Evolutionary conservation across 192 early-diverging fungal species (phyloP), one percentile per base, ranked within the genome.

Genomic region (Geosiphon pyriformis): DNA sequence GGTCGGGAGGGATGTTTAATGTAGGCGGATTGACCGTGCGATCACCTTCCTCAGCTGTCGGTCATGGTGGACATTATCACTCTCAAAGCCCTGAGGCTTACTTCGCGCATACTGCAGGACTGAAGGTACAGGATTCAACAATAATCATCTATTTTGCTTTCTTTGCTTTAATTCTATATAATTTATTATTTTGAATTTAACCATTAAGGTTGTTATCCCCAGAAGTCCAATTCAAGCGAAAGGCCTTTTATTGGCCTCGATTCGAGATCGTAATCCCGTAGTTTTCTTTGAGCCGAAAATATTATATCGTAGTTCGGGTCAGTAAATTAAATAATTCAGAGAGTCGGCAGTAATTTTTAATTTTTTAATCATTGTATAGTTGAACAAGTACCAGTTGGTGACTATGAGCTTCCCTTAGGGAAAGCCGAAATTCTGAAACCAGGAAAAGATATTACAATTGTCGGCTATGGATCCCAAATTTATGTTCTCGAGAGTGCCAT

Each of bases 251-350:
- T 75, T 96, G 29, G 86, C 92, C 2, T 83, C 93, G 1, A 93
- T 98, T 67, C 83, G 93, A 58, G 94, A 96, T 72, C 83, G 80
- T 48, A 98, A 98, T 76, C 96, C 96, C 4, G 87, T 90, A n/a
- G 74, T 98, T 8, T 92, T 98, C 69, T 89, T 96, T 74, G 96
- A 98, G 77, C 96, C 96, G 70, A 98, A 98, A 81, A 88, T 92
- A 55, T 81, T 98, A 22, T 98, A 98, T 77, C 90, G 96, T 35
- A 85, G 92, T 42, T 91, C 96, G 10, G 82, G 88, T 89, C 25
- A 35, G 3, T 20, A 23, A 18, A 23, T 29, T 54, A n/a, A 8
- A 3, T 46, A n/a, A n/a, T 30, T 31, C 6, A 22, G 4, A 20
- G 12, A 4, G 10, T 32, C 20, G 23, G 23, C 32, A 10, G 17